Evolutionary conservation across 129 eudicot species (phyloP).

Genomic region (Daucus carota): DNA sequence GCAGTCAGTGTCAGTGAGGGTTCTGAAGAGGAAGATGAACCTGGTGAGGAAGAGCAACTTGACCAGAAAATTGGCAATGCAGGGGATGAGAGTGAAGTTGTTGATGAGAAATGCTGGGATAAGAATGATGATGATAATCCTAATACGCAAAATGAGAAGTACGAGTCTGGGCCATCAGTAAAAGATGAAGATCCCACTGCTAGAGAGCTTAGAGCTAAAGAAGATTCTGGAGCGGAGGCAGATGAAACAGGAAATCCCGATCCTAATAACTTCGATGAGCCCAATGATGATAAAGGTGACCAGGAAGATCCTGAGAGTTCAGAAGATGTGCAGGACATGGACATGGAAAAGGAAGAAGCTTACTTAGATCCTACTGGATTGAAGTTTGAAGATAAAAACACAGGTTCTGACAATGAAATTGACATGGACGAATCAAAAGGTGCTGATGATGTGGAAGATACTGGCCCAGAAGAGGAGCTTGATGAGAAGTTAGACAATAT

Average conservation of each 20-base stretch:
- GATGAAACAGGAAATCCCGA: conserved; percentile 40
- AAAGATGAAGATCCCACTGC: conserved; percentile 29
- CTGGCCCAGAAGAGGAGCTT: conserved; percentile 30
- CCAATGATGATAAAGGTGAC: conserved; percentile 38
- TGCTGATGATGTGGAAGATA: conserved; percentile 50
- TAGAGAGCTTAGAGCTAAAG: conserved; percentile 81
- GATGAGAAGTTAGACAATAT: conserved; percentile 31
- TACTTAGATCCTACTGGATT: conserved; percentile 52
- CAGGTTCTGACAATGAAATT: conserved; percentile 39
- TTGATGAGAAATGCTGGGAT: conserved; percentile 73
- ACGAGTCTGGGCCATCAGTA: conserved; percentile 66
- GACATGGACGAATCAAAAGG: conserved; percentile 45
- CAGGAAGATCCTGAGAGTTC: conserved; percentile 24
- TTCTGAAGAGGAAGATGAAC: conserved; percentile 52
- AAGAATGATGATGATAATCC: conserved; percentile 39
- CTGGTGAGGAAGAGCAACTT: conserved; percentile 47
- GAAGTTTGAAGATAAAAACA: conserved; percentile 45
- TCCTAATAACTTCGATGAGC: conserved; percentile 33
- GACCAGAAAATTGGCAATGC: conserved; percentile 72
- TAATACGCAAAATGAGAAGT: conserved; percentile 44
- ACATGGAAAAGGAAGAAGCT: conserved; percentile 54
- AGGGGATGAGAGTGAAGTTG: conserved; percentile 52
- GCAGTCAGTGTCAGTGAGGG: conserved; percentile 72
- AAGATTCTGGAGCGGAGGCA: conserved; percentile 37
- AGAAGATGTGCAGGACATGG: conserved; percentile 44